A percentile compares a stretch with the other conserved stretches of the same genome.
Conservation (phyloP, 495 filamentous ascomycete genomes). For the Corynascus novoguineensis region DNA sequence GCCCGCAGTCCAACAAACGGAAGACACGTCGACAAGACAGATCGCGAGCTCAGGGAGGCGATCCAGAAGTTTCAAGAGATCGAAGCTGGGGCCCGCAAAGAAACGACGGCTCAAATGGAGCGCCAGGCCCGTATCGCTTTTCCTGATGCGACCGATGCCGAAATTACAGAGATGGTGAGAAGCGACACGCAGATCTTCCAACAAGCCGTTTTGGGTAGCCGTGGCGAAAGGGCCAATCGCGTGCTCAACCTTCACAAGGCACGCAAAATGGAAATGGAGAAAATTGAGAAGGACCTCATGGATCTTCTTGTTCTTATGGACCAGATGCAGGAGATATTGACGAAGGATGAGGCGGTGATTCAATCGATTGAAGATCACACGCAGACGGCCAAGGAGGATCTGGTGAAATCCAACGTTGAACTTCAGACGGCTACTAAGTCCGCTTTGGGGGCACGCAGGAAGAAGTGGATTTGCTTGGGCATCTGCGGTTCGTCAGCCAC, state of each 20-base stretch:
- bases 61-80: conserved; percentile 74
- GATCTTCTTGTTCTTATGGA: conserved; percentile 80
- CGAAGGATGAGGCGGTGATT: conserved; percentile 75
- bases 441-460: conserved; percentile 72
- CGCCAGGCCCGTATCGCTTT: conserved; percentile 86
- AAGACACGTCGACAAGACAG: conserved; percentile 71
- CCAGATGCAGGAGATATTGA: conserved; percentile 70
- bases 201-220: conserved; percentile 72
- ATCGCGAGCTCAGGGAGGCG: conserved; percentile 69
- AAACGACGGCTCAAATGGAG: conserved; percentile 73
- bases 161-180: conserved; percentile 67
- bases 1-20: conserved; percentile 61
- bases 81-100: conserved; percentile 70
- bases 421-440: conserved; percentile 70
- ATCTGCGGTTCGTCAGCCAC: conserved; percentile 61
- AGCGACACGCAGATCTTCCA: conserved; percentile 68
- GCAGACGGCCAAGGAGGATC: conserved; percentile 69
- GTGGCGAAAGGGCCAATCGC: conserved; percentile 71
- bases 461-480: conserved; percentile 97
- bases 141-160: conserved; percentile 74
- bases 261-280: conserved; percentile 82
- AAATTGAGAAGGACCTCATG: conserved; percentile 82
- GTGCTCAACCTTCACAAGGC: conserved; percentile 70
- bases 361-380: conserved; percentile 74
- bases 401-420: conserved; percentile 74